Evolutionary conservation across 192 early-diverging fungal genomes (phyloP).

Genomic region (Backusella sp.): DNA sequence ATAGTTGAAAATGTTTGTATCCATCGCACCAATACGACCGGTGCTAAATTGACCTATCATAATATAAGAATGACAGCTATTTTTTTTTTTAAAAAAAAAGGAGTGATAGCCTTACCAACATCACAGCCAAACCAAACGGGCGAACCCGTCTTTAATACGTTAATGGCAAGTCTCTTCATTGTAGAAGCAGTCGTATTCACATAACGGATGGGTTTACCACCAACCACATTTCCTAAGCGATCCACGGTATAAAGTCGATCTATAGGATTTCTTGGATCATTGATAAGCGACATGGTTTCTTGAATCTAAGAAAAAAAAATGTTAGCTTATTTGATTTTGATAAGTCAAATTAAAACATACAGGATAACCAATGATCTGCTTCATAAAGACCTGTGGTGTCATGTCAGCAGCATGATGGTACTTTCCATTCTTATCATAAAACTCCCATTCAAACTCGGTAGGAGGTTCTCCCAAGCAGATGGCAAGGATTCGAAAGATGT

Average conservation of each 20-base stretch:
- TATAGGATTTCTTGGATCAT: slow-evolving; percentile 72
- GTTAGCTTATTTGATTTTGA: too few relatives aligned
- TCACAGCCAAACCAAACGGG: slow-evolving; percentile 83
- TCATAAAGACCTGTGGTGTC: slow-evolving; percentile 64
- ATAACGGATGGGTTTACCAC: slow-evolving; percentile 64
- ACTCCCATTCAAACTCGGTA: slow-evolving; percentile 61
- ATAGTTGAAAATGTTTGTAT: slow-evolving; percentile 63
- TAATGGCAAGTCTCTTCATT: slow-evolving; percentile 59
- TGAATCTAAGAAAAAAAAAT: background rate
- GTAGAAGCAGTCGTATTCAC: slow-evolving; percentile 57
- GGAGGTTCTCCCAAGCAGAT: slow-evolving; percentile 76
- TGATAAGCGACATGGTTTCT: slow-evolving; percentile 66
- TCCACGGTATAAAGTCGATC: slow-evolving; percentile 68
- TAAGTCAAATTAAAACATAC: slow-evolving; percentile 24
- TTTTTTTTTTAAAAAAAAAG: too few relatives aligned
- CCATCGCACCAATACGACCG: slow-evolving; percentile 58
- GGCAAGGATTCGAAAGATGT: slow-evolving; percentile 67
- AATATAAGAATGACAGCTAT: too few relatives aligned
- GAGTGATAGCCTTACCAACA: slow-evolving; percentile 38
- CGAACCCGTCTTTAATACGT: slow-evolving; percentile 55
- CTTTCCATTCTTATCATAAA: slow-evolving; percentile 71
- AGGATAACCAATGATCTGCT: slow-evolving; percentile 56
- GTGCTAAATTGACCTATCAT: slow-evolving; percentile 53
- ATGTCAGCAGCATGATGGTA: slow-evolving; percentile 51
- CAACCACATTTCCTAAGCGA: slow-evolving; percentile 71